phyloP scores from a whole-genome alignment of 164 flowering plant genomes.

The Vitis rotundifolia region DNA sequence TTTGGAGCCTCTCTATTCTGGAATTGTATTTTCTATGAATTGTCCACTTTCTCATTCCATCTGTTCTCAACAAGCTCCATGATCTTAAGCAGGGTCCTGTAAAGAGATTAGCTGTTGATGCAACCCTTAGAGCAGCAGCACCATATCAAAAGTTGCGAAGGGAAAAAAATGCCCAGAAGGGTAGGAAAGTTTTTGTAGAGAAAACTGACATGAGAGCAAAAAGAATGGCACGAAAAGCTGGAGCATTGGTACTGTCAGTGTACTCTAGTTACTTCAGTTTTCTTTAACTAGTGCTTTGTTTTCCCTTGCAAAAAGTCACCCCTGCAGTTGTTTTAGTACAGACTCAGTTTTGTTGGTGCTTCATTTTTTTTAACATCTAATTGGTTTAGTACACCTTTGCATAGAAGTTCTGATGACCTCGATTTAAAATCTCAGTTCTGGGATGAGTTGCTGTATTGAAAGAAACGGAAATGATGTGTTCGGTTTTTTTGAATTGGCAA shows the following conservation, averaged over 20 bases:
- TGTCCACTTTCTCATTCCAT: background rate
- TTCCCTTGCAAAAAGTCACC: background rate
- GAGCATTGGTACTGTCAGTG: conserved; percentile 73
- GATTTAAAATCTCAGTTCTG: background rate
- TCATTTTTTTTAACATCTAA: background rate
- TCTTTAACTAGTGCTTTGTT: background rate
- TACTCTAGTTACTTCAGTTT: too few relatives aligned
- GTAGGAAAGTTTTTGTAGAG: conserved; percentile 83
- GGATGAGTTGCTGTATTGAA: background rate
- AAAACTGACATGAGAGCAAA: conserved; percentile 97
- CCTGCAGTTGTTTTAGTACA: background rate
- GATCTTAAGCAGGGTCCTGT: conserved; percentile 80
- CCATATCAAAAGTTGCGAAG: conserved; percentile 92
- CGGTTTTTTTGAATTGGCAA: background rate
- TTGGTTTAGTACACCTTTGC: background rate
- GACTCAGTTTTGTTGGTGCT: background rate
- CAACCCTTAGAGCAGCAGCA: conserved; percentile 98
- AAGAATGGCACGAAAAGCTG: conserved; percentile 98
- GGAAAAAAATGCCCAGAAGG: conserved; percentile 60
- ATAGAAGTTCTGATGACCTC: background rate
- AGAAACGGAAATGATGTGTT: background rate
- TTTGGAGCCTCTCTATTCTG: background rate
- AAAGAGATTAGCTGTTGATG: conserved; percentile 96
- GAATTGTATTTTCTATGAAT: background rate
- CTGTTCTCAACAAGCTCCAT: conserved; percentile 5